Evolutionary conservation across 306 rosid species (phyloP).

Genomic region (Citrullus mucosospermus): DNA sequence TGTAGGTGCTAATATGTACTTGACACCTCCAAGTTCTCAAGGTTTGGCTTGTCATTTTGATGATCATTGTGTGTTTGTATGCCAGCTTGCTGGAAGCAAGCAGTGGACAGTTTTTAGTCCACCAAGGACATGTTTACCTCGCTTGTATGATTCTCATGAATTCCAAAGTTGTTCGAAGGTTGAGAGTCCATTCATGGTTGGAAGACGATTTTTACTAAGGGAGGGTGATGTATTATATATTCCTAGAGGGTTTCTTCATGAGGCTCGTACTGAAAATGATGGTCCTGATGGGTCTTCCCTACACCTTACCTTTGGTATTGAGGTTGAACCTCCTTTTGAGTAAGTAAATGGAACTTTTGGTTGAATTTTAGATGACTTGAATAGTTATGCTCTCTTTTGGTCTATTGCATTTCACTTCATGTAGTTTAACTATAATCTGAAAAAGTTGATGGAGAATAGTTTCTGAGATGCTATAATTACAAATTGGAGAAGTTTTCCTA

Average conservation of each 20-base stretch:
- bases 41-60: slow-evolving; percentile 72
- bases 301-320: slow-evolving; percentile 73
- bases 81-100: slow-evolving; percentile 74
- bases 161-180: slow-evolving; percentile 21
- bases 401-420: slow-evolving; percentile 22
- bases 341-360: slow-evolving; percentile 28
- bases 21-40: slow-evolving; percentile 83
- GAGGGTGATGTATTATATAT: slow-evolving; percentile 74
- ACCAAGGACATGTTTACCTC: slow-evolving; percentile 43
- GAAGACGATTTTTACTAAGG: slow-evolving; percentile 32
- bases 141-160: slow-evolving; percentile 48
- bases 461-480: not conserved
- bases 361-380: not conserved
- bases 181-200: slow-evolving; percentile 25
- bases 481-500: not conserved
- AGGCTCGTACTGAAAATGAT: slow-evolving; percentile 41
- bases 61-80: slow-evolving; percentile 83
- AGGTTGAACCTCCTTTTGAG: slow-evolving; percentile 86
- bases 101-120: slow-evolving; percentile 51
- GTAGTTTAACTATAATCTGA: slow-evolving; percentile 18
- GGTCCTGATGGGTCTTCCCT: slow-evolving; percentile 39
- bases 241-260: slow-evolving; percentile 83
- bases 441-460: not conserved
- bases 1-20: slow-evolving; percentile 77
- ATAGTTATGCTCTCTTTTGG: not conserved